Percentiles rank a stretch among this genome's conserved stretches.
Conservation (phyloP, 352 stramenopile species). For the Globisporangium recalcitrans region DNA sequence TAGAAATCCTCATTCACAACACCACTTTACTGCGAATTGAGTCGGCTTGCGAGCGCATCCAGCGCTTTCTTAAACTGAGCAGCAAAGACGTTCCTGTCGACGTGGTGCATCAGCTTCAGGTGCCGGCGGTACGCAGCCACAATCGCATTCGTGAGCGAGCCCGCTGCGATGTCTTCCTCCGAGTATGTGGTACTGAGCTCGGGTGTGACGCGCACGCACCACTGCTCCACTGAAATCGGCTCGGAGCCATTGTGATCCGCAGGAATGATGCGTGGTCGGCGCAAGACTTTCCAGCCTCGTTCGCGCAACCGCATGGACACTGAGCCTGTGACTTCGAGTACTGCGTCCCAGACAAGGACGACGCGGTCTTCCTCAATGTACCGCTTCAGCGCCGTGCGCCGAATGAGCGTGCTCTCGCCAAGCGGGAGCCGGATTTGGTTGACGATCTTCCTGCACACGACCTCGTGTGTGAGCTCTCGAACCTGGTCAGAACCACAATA, state of each 20-base stretch:
- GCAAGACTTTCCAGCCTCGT: slow-evolving; percentile 11
- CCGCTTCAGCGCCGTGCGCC: slow-evolving; percentile 5
- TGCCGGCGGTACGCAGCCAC: slow-evolving; percentile 36
- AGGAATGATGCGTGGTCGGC: background rate
- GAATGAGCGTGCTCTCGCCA: slow-evolving; percentile 3
- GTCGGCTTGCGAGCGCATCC: background rate
- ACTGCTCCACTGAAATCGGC: slow-evolving; percentile 1
- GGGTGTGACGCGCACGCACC: slow-evolving; percentile 4
- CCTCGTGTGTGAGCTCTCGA: slow-evolving; percentile 2
- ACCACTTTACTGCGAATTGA: no score
- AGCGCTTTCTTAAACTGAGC: background rate
- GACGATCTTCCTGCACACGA: slow-evolving; percentile 6
- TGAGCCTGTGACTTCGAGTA: slow-evolving; percentile 4
- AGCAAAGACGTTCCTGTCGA: slow-evolving; percentile 26
- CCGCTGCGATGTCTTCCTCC: slow-evolving; percentile 20
- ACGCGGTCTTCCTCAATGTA: slow-evolving; percentile 4
- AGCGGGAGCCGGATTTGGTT: slow-evolving; percentile 4
- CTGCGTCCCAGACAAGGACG: slow-evolving; percentile 9
- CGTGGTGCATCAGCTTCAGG: slow-evolving; percentile 1
- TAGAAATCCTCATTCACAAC: no score
- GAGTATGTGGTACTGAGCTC: slow-evolving; percentile 8
- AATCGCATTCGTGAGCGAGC: slow-evolving; percentile 41
- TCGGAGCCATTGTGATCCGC: background rate
- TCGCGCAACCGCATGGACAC: slow-evolving; percentile 11
- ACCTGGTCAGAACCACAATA: background rate